Conservation (phyloP, 495 filamentous ascomycete genomes). For the Penicillium robsamsonii region DNA sequence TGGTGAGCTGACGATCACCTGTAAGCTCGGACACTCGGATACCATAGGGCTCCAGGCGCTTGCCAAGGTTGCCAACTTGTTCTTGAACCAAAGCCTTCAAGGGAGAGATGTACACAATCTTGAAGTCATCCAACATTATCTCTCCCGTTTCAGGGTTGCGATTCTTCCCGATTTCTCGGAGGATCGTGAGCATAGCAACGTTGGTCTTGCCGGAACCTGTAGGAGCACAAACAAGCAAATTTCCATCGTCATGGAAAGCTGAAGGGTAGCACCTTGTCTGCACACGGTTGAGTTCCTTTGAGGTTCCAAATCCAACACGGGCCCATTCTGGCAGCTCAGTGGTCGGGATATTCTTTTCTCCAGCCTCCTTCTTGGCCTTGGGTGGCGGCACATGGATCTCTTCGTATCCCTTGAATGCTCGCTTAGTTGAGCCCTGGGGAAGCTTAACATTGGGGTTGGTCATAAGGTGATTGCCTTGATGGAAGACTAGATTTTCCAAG, state of each 20-base stretch:
- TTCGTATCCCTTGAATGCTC: constrained; percentile 95
- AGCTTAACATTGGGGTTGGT: constrained; percentile 93
- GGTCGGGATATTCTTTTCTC: constrained; percentile 76
- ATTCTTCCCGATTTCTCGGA: constrained; percentile 95
- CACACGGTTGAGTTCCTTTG: constrained; percentile 85
- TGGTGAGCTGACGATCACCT: constrained; percentile 96
- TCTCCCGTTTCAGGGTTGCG: constrained; percentile 82
- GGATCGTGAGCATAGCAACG: constrained; percentile 94
- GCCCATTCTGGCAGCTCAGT: constrained; percentile 92
- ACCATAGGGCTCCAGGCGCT: constrained; percentile 83
- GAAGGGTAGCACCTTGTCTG: constrained; percentile 89
- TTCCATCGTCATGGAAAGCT: constrained; percentile 92
- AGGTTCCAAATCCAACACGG: constrained; percentile 74
- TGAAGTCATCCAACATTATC: constrained; percentile 93
- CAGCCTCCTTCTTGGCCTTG: constrained; percentile 75
- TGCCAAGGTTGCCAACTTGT: constrained; percentile 95
- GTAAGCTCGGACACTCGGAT: constrained; percentile 92
- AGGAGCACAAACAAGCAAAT: constrained; percentile 95
- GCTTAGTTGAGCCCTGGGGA: constrained; percentile 92
- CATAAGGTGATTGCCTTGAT: constrained; percentile 98
- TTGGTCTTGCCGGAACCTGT: constrained; percentile 99
- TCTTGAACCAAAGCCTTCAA: constrained; percentile 97
- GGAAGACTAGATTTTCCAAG: constrained; percentile 92
- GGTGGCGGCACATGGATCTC: constrained; percentile 95
- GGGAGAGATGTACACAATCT: constrained; percentile 96